phyloP scores from a whole-genome alignment of 208 protist genomes.

The Spongospora subterranea region DNA sequence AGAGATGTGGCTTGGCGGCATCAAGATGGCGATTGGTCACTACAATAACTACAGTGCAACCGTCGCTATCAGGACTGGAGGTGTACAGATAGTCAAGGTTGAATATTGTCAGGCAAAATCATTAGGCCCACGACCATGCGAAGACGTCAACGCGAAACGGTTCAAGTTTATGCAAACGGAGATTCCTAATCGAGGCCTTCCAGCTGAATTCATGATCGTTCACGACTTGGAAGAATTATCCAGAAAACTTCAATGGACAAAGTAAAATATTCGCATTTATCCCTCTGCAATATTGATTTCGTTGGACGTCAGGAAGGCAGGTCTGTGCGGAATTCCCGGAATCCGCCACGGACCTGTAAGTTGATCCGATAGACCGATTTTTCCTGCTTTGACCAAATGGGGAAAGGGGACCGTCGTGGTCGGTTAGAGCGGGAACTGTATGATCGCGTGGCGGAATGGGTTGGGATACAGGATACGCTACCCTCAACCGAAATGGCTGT shows the following conservation, averaged over 20 bases:
- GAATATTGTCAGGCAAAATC: not conserved
- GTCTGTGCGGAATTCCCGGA: no score
- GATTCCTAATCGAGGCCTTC: not conserved
- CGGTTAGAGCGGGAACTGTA: constrained; percentile 40
- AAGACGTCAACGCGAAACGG: not conserved
- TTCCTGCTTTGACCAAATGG: no score
- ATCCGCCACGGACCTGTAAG: no score
- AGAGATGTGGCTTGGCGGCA: not conserved
- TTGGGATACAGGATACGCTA: not conserved
- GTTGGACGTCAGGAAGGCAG: no score
- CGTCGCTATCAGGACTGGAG: not conserved
- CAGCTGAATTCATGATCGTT: not conserved
- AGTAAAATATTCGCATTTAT: no score
- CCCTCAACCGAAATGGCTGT: not conserved
- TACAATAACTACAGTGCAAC: not conserved
- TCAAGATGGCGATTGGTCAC: not conserved
- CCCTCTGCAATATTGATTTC: no score
- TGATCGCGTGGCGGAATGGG: constrained; percentile 8
- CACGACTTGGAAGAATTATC: not conserved
- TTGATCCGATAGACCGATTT: no score
- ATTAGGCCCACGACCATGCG: not conserved
- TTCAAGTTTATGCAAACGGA: not conserved
- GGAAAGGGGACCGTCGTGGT: constrained; percentile 20
- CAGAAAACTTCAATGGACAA: not conserved
- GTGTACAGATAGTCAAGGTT: not conserved